Evolutionary conservation across 2,329 filamentous ascomycete genomes (phyloP), one percentile per base, ranked within the genome.

Genomic region (Aureobasidium leucospermi): DNA sequence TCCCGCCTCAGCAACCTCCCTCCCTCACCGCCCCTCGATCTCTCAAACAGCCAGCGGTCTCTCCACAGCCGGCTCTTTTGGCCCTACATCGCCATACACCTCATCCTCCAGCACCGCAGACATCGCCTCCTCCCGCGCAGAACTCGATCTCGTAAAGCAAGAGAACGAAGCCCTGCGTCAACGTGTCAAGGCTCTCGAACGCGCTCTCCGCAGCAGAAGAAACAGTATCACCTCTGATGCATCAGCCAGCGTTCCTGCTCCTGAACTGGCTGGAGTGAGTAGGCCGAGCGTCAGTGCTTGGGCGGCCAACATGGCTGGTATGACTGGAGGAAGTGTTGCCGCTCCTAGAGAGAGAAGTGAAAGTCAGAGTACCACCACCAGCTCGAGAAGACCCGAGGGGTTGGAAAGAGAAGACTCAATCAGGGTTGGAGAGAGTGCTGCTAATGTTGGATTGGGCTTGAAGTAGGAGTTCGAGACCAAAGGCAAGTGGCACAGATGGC

Each of bases 81-180:
- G 45, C 62, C 63, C 28, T 61, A 53, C 47, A 56, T 66, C 32
- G 55, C 65, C 32, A 2, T 57, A 57, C 34, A 48, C 55, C 28
- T 65, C 67, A 9, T 66, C 67, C 51, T 66, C 67, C 39, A 64
- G 66, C 62, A 66, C 67, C 53, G 69, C 74, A 38, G 77, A 79
- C 63, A 72, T 75, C 1, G 72, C 75, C 47, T 68, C 73, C 48
- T 75, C 77, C 47, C 69, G 72, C 42, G 71, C 71, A 8, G 78
- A 79, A 67, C 67, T 79, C 58, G 78, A 79, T 62, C 74, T 75
- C 55, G 77, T 77, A 38, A 79, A 79, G 69, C 69, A 69, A 46
- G 78, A 80, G 68, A 80, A 80, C 67, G 78, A 79, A 49, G 63
- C 66, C 39, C 65, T 80, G 60, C 75, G 76, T 63, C 73, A 75